Evolutionary conservation across 208 protist species (phyloP), one percentile per base, ranked within the genome.

Genomic region (Kentomonas sorsogonicus): DNA sequence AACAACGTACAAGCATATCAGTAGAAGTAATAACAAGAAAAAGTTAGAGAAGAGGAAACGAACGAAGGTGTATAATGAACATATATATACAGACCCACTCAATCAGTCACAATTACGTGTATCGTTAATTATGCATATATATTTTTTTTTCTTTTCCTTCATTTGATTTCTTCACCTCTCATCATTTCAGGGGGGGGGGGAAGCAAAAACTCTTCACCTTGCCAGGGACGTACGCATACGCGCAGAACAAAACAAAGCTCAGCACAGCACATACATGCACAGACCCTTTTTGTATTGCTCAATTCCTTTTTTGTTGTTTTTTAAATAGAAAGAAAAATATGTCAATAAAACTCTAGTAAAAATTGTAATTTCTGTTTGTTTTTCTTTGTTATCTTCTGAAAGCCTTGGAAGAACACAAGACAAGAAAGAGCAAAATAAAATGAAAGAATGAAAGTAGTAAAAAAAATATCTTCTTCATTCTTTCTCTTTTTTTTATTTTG

Each of bases 391-490:
- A n/a, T 53, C 23, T 53, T n/a, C 6, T 16, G n/a, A 10, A n/a
- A n/a, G n/a, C n/a, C n/a, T 25, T 45, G 31, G 43, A 53, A 39
- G 20, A 25, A 45, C 38, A 43, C 2, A 52, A 53, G 15, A 18
- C 45, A 36, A 46, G 5, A 61, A 40, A 66, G 34, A 65, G 15
- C 40, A 41, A 31, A 61, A 34, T 20, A 41, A 46, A 63, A 39
- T 26, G 15, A 43, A 20, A 50, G 1, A 25, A 9, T 2, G 11
- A 27, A 10, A 43, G 23, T 10, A 56, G 40, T 27, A 56, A 26
- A 56, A 56, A 56, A 40, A 40, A 30, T 9, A 13, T 48, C 16
- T 48, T 26, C 13, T 15, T 27, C 26, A 26, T 29, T 29, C 5
- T 29, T 43, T 33, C 30, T 4, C 3, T 18, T 58, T 1, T 43